Percentiles rank a stretch among this genome's conserved stretches.
phyloP scores from a whole-genome alignment of 306 rosid species.

The Herpetospermum pedunculosum region DNA sequence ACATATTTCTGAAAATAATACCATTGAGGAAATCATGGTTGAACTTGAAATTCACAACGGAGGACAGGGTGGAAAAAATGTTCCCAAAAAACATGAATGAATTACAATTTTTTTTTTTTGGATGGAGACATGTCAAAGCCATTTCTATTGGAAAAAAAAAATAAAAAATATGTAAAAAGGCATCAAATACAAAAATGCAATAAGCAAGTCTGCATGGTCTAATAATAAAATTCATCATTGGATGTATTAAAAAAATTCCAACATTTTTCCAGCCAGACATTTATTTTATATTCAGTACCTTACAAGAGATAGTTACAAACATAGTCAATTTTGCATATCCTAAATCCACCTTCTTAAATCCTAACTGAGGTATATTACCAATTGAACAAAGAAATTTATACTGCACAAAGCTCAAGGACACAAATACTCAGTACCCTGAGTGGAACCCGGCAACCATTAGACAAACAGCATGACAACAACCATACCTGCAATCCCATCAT shows the following conservation, averaged over 20 bases:
- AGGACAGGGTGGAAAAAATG: neutral
- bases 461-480: neutral
- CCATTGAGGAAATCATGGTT: neutral
- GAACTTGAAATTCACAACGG: neutral
- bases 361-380: neutral
- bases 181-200: neutral
- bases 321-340: neutral
- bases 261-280: neutral
- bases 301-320: neutral
- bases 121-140: neutral
- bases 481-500: constrained; percentile 59
- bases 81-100: neutral
- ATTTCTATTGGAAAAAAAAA: neutral
- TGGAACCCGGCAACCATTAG: neutral
- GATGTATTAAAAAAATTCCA: neutral
- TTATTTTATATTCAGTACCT: neutral
- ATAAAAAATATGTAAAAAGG: neutral
- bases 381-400: neutral
- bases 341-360: neutral
- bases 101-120: no score
- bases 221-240: neutral
- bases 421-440: neutral
- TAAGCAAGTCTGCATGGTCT: neutral
- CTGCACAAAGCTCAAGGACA: neutral
- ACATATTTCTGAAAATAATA: neutral